Evolutionary conservation across 345 rosid genomes (phyloP).

Genomic region (Bretschneidera sinensis): DNA sequence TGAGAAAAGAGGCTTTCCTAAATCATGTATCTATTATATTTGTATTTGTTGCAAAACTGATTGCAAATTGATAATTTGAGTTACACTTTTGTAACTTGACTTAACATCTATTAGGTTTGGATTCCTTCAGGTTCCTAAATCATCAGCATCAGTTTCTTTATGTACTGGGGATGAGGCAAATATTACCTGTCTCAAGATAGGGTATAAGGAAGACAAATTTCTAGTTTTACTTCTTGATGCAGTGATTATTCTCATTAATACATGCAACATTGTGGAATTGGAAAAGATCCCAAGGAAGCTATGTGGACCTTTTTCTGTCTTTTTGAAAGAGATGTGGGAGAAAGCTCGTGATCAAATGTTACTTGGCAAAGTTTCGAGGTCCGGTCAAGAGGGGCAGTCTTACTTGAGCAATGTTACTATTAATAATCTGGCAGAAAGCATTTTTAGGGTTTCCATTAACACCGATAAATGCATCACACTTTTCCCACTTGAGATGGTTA

Average conservation of each 20-base stretch:
- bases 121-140: constrained; percentile 37
- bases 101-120: constrained; percentile 30
- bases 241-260: constrained; percentile 33
- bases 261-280: constrained; percentile 33
- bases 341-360: constrained; percentile 32
- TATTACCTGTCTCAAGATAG: constrained; percentile 18
- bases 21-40: not conserved
- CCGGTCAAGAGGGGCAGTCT: constrained; percentile 11
- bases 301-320: constrained; percentile 22
- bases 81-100: constrained; percentile 8
- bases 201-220: constrained; percentile 25
- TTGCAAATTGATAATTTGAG: constrained; percentile 4
- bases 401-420: constrained; percentile 25
- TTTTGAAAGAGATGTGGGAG: constrained; percentile 34
- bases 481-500: constrained; percentile 18
- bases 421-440: constrained; percentile 43
- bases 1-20: not conserved
- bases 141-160: constrained; percentile 21
- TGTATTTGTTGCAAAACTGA: not conserved
- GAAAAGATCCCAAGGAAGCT: constrained; percentile 32
- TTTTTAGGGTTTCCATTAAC: constrained; percentile 44
- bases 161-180: constrained; percentile 16
- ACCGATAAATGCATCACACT: constrained; percentile 6
- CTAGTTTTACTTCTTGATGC: constrained; percentile 31
- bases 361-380: constrained; percentile 12